phyloP scores from a whole-genome alignment of 176 grass and related monocot genomes.

The Oryza coarctata region DNA sequence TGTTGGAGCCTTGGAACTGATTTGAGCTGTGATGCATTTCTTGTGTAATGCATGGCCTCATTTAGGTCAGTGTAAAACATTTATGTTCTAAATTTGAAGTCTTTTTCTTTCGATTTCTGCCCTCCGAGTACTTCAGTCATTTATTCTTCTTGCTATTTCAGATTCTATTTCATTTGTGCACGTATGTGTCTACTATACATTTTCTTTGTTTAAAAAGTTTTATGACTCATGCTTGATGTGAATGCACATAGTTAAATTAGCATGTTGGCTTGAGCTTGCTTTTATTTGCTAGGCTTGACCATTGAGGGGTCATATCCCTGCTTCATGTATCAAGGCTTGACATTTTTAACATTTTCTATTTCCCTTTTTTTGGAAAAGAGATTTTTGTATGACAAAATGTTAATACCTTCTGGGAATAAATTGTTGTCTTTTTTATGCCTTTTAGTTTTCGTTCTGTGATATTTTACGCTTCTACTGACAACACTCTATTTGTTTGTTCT shows the following conservation, averaged over 20 bases:
- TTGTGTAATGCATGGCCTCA: constrained; percentile 60
- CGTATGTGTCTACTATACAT: constrained; percentile 15
- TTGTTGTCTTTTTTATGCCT: not conserved
- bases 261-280: not conserved
- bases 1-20: constrained; percentile 65
- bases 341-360: not conserved
- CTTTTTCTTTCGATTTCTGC: constrained; percentile 51
- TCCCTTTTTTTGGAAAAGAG: not conserved
- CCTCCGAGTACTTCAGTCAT: constrained; percentile 1
- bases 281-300: not conserved
- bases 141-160: constrained; percentile 36
- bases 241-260: constrained; percentile 4
- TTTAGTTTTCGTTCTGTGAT: not conserved
- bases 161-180: constrained; percentile 17
- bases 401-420: not conserved
- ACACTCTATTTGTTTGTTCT: not conserved
- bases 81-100: constrained; percentile 65
- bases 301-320: constrained; percentile 7
- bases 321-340: not conserved
- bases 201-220: constrained; percentile 14
- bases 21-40: constrained; percentile 83
- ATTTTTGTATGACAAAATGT: not conserved
- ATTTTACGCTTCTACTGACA: not conserved
- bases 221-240: not conserved
- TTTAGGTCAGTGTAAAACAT: constrained; percentile 89